Evolutionary conservation across 2,329 filamentous ascomycete species (phyloP).

Genomic region (Alternaria brassicae): DNA sequence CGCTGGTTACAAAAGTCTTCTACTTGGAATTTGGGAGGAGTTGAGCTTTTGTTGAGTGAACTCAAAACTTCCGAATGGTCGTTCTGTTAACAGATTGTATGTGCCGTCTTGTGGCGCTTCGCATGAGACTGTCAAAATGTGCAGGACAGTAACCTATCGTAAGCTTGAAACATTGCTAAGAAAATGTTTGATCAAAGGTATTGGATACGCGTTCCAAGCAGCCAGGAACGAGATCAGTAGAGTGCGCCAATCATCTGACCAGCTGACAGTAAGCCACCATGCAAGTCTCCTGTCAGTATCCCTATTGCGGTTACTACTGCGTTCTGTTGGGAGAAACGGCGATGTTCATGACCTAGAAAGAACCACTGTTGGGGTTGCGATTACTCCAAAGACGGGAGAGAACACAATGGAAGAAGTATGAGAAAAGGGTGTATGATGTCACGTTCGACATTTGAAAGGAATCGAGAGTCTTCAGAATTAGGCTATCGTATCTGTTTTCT

Average conservation of each 20-base stretch:
- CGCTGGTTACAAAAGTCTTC: too few relatives aligned
- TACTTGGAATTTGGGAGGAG: neutral
- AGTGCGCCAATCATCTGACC: neutral
- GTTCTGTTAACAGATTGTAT: neutral
- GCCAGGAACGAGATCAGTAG: neutral
- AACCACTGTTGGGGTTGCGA: neutral
- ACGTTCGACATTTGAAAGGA: neutral
- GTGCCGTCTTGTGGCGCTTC: neutral
- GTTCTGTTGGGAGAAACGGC: neutral
- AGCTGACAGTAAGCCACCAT: slow-evolving; percentile 1
- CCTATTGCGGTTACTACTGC: neutral
- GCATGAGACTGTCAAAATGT: neutral
- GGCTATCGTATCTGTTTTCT: neutral
- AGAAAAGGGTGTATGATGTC: neutral
- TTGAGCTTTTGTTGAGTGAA: neutral
- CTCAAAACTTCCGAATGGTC: accelerated
- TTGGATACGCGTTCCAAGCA: neutral
- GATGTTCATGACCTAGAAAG: neutral
- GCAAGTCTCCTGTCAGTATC: neutral
- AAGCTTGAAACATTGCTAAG: too few relatives aligned
- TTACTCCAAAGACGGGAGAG: neutral
- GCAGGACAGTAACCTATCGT: neutral
- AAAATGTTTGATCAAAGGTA: neutral
- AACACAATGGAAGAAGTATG: neutral
- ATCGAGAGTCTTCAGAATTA: neutral